Conservation (phyloP, 75 land plant genomes). For the Pseudotsuga menziesii region DNA sequence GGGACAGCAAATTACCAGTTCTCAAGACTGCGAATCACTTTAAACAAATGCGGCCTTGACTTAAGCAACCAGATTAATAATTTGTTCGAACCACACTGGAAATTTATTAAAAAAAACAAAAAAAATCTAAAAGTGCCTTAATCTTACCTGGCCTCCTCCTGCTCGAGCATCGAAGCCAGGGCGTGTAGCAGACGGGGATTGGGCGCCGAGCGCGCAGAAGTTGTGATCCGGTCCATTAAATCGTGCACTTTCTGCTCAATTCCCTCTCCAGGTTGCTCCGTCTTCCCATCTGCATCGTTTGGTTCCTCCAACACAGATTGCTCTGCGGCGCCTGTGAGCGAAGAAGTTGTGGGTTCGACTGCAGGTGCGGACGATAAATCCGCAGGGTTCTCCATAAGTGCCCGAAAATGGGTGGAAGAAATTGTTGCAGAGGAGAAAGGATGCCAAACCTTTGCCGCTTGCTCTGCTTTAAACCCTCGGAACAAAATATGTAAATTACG, state of each 20-base stretch:
- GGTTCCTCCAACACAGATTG: background rate
- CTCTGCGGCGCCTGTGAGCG: background rate
- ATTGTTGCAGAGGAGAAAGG: no score
- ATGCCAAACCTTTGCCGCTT: no score
- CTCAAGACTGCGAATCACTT: background rate
- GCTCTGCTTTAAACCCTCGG: no score
- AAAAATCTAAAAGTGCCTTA: background rate
- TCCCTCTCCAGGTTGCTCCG: constrained; percentile 29
- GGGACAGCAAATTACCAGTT: background rate
- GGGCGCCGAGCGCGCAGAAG: constrained; percentile 54
- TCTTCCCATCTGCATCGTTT: background rate
- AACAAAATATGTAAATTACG: no score
- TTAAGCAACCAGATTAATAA: background rate
- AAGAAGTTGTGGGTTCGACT: background rate
- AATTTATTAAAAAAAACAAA: background rate
- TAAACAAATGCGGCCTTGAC: background rate
- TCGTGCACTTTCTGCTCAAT: constrained; percentile 53
- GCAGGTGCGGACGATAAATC: background rate
- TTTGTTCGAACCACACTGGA: background rate
- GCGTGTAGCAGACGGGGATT: constrained; percentile 62
- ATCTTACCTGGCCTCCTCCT: constrained; percentile 62
- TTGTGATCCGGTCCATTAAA: constrained; percentile 63
- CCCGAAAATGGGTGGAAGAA: background rate
- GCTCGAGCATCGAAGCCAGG: constrained; percentile 72
- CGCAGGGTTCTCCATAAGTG: background rate